Evolutionary conservation across 129 eudicot genomes (phyloP).

Genomic region (Pulicaria dysenterica): DNA sequence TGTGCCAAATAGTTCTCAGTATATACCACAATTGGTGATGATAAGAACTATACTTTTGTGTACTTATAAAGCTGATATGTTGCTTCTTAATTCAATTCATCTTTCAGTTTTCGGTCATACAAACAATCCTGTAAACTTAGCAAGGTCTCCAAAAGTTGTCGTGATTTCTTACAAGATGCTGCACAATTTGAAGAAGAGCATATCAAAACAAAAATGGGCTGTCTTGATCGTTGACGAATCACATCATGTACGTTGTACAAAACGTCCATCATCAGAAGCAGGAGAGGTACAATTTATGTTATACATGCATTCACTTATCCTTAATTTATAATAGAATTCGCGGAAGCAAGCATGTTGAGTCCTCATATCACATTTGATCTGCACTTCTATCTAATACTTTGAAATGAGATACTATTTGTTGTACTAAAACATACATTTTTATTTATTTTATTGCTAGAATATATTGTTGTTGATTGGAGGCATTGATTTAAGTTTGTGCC

Average conservation of each 20-base stretch:
- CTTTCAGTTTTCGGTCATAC: constrained; percentile 76
- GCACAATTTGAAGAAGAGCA: constrained; percentile 64
- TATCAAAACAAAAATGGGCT: constrained; percentile 68
- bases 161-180: constrained; percentile 91
- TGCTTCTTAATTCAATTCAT: constrained; percentile 16
- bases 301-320: not conserved
- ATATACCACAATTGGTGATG: not conserved
- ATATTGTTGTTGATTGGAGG: not conserved
- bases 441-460: not conserved
- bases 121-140: constrained; percentile 71
- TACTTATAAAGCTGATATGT: constrained; percentile 24
- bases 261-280: constrained; percentile 58
- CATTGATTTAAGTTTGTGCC: not conserved
- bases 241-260: constrained; percentile 86
- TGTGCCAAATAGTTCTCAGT: not conserved
- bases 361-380: constrained; percentile 5
- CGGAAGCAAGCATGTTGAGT: constrained; percentile 19
- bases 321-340: constrained; percentile 8
- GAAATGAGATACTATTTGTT: not conserved
- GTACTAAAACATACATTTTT: not conserved
- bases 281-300: constrained; percentile 65
- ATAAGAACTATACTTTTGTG: not conserved
- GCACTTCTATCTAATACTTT: not conserved
- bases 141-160: constrained; percentile 78
- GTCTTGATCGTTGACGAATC: constrained; percentile 97